These are phyloP conservation scores for Aspergillus awamori DNA, from an alignment of 2,329 filamentous ascomycete genomes.

Conservation along the genomic window DNA sequence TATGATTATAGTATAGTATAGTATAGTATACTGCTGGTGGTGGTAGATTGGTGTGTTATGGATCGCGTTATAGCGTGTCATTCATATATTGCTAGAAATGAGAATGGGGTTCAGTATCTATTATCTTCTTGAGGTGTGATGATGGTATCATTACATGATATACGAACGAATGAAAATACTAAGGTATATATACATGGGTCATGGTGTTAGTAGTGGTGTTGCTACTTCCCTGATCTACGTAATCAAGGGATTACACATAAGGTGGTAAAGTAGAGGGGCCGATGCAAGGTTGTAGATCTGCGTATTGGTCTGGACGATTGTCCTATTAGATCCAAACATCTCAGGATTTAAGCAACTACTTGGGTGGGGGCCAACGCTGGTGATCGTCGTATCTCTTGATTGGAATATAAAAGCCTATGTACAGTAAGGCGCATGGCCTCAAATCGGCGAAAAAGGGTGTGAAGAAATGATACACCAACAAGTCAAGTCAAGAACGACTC, in stretches of 20 bases:
- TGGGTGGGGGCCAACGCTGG: background rate
- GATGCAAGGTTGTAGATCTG: background rate
- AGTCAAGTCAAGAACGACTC: constrained; percentile 6
- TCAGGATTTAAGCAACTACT: background rate
- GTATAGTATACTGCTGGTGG: too few relatives aligned
- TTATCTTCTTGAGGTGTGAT: too few relatives aligned
- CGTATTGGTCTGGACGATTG: background rate
- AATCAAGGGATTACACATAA: too few relatives aligned
- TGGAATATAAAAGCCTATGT: constrained; percentile 3
- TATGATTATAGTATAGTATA: too few relatives aligned
- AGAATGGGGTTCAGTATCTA: too few relatives aligned
- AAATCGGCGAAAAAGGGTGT: background rate
- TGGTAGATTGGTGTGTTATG: background rate
- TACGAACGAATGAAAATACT: too few relatives aligned
- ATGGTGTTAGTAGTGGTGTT: background rate
- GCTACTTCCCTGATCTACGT: too few relatives aligned
- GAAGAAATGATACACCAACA: background rate
- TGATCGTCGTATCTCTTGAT: constrained; percentile 4
- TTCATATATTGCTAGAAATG: too few relatives aligned
- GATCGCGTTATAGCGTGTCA: too few relatives aligned
- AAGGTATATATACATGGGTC: too few relatives aligned
- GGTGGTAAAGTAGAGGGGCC: background rate
- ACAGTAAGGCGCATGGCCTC: background rate
- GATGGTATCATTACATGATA: too few relatives aligned
- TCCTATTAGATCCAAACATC: background rate